These are phyloP conservation scores for Rhytidiadelphus loreus DNA, from an alignment of 225 moss, liverwort and hornwort genomes.

Conservation along the genomic window DNA sequence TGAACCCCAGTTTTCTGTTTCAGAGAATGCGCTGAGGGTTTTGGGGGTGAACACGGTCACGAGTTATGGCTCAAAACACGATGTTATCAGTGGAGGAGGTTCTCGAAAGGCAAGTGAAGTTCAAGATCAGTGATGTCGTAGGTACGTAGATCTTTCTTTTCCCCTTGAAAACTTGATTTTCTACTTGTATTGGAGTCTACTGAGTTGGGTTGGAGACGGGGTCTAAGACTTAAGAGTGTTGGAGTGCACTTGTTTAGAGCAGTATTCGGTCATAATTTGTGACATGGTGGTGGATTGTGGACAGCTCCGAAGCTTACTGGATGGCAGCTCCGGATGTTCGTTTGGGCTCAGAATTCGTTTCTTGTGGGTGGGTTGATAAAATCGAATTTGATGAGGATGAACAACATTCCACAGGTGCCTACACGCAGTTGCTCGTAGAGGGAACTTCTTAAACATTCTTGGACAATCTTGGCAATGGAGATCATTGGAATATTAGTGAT, in stretches of 20 bases:
- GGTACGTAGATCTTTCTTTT: slow-evolving; percentile 11
- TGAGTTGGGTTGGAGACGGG: neutral
- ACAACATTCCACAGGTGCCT: slow-evolving; percentile 27
- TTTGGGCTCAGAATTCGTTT: slow-evolving; percentile 29
- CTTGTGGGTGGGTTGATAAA: slow-evolving; percentile 39
- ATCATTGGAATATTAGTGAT: neutral
- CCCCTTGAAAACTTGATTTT: neutral
- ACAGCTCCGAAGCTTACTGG: slow-evolving; percentile 74
- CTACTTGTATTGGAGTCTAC: neutral
- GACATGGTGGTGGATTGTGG: neutral
- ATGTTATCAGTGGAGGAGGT: slow-evolving; percentile 67
- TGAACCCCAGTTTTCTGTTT: neutral
- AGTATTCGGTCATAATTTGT: neutral
- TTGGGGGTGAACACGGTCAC: neutral
- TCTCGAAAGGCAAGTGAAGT: slow-evolving; percentile 27
- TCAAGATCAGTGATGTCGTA: slow-evolving; percentile 16
- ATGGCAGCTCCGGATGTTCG: slow-evolving; percentile 49
- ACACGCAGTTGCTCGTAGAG: neutral
- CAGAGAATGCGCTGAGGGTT: neutral
- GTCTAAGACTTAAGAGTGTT: neutral
- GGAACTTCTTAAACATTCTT: neutral
- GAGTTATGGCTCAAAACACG: neutral
- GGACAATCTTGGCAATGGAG: neutral
- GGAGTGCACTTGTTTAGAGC: neutral
- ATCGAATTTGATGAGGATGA: slow-evolving; percentile 18